Evolutionary conservation across 768 basidiomycete genomes (phyloP), one percentile per base, ranked within the genome.

Genomic region (Podaxis pistillaris): DNA sequence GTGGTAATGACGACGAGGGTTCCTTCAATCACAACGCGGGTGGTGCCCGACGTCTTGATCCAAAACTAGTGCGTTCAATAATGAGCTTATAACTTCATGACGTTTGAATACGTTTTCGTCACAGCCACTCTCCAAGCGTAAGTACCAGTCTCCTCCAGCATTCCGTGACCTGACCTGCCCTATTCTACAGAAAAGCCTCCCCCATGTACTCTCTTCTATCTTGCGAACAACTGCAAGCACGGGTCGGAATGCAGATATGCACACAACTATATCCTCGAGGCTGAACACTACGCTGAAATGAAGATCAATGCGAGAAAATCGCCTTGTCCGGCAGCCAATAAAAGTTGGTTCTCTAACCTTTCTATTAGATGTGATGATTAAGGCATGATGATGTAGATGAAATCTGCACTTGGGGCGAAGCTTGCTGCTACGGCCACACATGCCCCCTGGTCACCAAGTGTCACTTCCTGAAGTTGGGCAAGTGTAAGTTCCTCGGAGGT

Each of bases 161-260:
- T 13, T 51, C n/a, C 62, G 17, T 51, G 54, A 46, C 19, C 26
- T 64, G 63, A 69, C 71, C 50, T 66, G n/a, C 63, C 56, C 19
- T 37, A 17, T 46, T 59, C 40, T 65, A 33, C 68, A 86, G 86
- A 88, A 68, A 83, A 76, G 68, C 87, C 87, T 2, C 82, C 87
- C 30, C 87, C 88, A 19, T 89, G 88, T 69, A 88, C 86, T 15
- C 73, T 87, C 57, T 87, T 85, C 72, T 89, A 88, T 70, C 75
- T 89, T 28, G 79, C 84, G 28, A 78, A 77, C 54, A 56, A 47
- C n/a, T 89, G 88, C 76, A 84, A 85, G 68, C 80, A 82, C 60
- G 86, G 84, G 17, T 69, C 74, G 8, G 79, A 81, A 26, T 89
- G 87, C 70, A 83, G 80, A 73, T 89, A 84, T 64, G 83, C 72